Base-by-base conservation (phyloP, 1,284 basidiomycete genomes). In the Ganoderma sp. region DNA sequence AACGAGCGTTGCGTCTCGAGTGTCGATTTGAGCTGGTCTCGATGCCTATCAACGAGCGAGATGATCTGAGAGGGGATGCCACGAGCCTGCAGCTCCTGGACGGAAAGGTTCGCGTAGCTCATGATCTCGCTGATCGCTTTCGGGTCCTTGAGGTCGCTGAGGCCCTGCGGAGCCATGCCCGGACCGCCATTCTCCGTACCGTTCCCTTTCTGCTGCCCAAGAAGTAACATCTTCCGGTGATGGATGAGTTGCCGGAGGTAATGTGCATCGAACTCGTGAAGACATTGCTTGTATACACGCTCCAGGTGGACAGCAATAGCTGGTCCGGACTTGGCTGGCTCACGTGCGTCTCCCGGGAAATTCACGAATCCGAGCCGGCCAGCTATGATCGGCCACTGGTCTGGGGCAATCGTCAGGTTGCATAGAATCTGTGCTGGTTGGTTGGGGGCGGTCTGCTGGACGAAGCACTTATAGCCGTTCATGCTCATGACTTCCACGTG, bases 361-460 rank as follows among this genome's bases (percentile, higher is more conserved):
- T 87, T 82, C 2, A 88, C 82, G 72, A 89, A 88, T 8, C 88
- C 88, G 75, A 93, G 80, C 48, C 83, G 84, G 15, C 83, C 90
- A 14, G 86, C 91, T 68, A 93, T 85, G 58, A 88, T 78, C 15
- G 84, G 75, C 92, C 91, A 93, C 65, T 83, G 70, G 34, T 91
- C 89, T 22, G 84, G 84, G 4, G 12, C 6, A 6, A 60, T 25
- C 39, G 39, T 25, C 39, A 60, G 58, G 22, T 10, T 42, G 9
- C 37, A 39, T 2, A 60, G 22, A 41, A 60, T 37, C 58, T 60
- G 58, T 12, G 22, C 17, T 15, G 37, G 22, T 14, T 60, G 58
- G 39, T 28, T 28, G 1, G 58, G 39, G 2, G 8, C 58, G n/a
- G 22, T 1, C 39, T 41, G 58, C 41, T 42, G 58, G 58, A 42